phyloP scores from a whole-genome alignment of 2,329 filamentous ascomycete species.

The Camptophora hylomeconis region DNA sequence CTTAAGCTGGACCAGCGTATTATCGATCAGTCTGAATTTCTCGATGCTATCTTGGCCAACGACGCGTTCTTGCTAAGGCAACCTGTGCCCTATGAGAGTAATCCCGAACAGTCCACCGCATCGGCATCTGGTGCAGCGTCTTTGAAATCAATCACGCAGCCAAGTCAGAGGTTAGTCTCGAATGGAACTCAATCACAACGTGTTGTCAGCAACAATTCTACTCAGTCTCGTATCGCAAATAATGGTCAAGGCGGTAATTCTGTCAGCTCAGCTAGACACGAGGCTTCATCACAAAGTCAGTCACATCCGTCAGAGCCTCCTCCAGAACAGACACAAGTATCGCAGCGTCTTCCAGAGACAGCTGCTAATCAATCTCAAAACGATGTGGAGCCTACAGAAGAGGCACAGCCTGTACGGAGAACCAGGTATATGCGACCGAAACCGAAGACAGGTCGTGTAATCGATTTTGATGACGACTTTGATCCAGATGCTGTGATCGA shows the following conservation, averaged over 20 bases:
- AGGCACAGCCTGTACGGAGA: too few species aligned
- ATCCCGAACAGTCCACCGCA: slow-evolving; percentile 7
- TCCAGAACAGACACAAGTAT: background rate
- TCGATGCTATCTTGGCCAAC: slow-evolving; percentile 75
- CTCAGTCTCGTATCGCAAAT: too few species aligned
- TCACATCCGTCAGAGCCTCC: background rate
- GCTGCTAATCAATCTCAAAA: too few species aligned
- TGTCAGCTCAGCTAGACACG: too few species aligned
- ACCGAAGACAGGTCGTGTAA: too few species aligned
- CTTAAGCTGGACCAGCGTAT: slow-evolving; percentile 64
- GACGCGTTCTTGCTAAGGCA: slow-evolving; percentile 61
- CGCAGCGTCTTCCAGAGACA: too few species aligned
- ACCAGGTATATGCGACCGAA: too few species aligned
- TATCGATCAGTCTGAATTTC: slow-evolving; percentile 79
- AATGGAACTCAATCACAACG: too few species aligned
- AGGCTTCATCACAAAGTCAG: background rate
- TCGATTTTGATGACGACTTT: slow-evolving; percentile 53
- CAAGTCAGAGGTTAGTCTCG: too few species aligned
- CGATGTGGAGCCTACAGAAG: too few species aligned
- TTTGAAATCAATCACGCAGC: slow-evolving; percentile 1
- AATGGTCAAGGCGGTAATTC: too few species aligned
- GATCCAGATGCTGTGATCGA: slow-evolving; percentile 21
- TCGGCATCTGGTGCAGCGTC: slow-evolving; percentile 11
- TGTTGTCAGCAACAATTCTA: too few species aligned
- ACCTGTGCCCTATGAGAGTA: slow-evolving; percentile 43